A percentile compares a stretch with the other conserved stretches of the same genome.
Evolutionary conservation across 805 yeast genomes (phyloP).

Genomic region (Torulaspora quercuum): DNA sequence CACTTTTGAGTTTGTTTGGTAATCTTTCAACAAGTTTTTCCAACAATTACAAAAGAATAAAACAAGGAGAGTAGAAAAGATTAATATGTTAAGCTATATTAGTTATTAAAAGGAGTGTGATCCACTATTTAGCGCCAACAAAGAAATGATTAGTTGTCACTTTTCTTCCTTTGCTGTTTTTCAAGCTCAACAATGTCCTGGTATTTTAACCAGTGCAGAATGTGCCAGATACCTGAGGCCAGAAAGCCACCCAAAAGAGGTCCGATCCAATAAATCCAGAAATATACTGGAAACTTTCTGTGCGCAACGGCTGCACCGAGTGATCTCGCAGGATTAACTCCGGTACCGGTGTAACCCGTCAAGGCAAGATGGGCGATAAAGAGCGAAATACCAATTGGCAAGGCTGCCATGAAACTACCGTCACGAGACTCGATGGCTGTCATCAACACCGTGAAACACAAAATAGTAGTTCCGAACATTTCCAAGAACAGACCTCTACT

Average conservation of each 20-base stretch:
- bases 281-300: constrained; percentile 70
- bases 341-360: constrained; percentile 86
- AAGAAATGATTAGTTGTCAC: no score
- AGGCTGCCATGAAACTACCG: constrained; percentile 75
- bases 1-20: no score
- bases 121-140: no score
- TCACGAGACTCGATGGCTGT: constrained; percentile 79
- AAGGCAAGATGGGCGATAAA: constrained; percentile 78
- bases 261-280: constrained; percentile 93
- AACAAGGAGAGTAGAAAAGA: no score
- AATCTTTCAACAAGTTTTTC: no score
- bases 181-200: constrained; percentile 12
- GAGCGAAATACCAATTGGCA: constrained; percentile 76
- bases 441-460: constrained; percentile 74
- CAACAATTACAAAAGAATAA: no score
- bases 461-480: constrained; percentile 70
- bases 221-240: constrained; percentile 64
- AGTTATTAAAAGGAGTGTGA: no score
- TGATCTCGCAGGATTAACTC: constrained; percentile 86
- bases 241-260: constrained; percentile 69
- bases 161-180: constrained; percentile 6
- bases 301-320: constrained; percentile 80
- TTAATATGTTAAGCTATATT: no score
- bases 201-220: constrained; percentile 62
- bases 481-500: constrained; percentile 77